These are phyloP conservation scores for Naganishia sp. DNA, from an alignment of 1,284 basidiomycete species.

Conservation along the genomic window DNA sequence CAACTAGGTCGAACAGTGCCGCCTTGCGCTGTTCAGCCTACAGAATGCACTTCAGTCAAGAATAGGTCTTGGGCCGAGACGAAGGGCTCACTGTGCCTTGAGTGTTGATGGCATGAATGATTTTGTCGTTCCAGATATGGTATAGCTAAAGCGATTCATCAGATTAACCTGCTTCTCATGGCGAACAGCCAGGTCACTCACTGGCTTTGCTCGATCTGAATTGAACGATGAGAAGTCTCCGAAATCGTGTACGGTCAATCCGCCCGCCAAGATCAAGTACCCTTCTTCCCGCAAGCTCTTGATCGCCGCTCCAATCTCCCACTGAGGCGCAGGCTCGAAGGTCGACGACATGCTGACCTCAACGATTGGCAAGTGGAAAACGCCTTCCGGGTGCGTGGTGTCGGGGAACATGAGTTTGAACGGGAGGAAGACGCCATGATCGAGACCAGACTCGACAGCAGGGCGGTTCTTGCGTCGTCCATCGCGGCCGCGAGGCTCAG, in stretches of 20 bases:
- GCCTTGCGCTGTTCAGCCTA: constrained; percentile 25
- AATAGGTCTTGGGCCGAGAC: neutral
- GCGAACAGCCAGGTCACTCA: neutral
- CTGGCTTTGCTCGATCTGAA: constrained; percentile 24
- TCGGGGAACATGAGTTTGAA: constrained; percentile 27
- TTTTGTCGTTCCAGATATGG: constrained; percentile 27
- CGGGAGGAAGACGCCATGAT: constrained; percentile 21
- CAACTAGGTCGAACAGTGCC: constrained; percentile 14
- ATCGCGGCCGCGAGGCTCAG: constrained; percentile 17
- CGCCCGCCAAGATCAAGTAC: constrained; percentile 25
- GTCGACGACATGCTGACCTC: constrained; percentile 22
- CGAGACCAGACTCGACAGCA: constrained; percentile 9
- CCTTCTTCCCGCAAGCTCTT: constrained; percentile 16
- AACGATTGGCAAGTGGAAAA: constrained; percentile 19
- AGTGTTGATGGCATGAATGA: constrained; percentile 22
- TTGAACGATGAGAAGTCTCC: constrained; percentile 28
- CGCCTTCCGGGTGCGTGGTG: neutral
- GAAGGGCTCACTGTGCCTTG: constrained; percentile 10
- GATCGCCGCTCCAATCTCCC: constrained; percentile 23
- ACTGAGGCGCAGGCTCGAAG: constrained; percentile 23
- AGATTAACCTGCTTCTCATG: neutral
- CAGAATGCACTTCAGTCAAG: neutral
- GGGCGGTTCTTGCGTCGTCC: constrained; percentile 11
- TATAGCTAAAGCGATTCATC: neutral
- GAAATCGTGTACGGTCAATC: constrained; percentile 27